Evolutionary conservation across 148 eudicot species (phyloP).

Genomic region (Diospyros kaki): DNA sequence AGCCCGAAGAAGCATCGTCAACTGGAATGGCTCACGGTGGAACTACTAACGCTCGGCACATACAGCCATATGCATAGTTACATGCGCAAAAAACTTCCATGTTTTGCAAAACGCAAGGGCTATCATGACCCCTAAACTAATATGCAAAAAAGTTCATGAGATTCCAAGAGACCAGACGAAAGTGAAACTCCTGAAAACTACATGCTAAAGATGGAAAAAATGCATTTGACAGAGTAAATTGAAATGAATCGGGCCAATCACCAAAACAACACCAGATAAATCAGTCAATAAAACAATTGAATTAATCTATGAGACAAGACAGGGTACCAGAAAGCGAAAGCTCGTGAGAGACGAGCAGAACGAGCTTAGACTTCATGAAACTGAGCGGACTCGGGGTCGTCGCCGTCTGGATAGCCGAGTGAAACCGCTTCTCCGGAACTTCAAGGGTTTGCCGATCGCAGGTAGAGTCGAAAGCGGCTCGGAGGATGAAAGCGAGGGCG

Average conservation of each 20-base stretch:
- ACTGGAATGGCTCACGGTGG: not conserved
- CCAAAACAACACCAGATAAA: not conserved
- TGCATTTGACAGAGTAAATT: too few species aligned
- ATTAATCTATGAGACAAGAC: not conserved
- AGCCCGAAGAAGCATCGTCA: not conserved
- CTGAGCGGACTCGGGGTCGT: constrained; percentile 43
- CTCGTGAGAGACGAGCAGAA: constrained; percentile 85
- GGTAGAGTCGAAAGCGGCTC: constrained; percentile 53
- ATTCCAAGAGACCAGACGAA: not conserved
- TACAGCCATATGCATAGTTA: not conserved
- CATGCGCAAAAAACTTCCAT: not conserved
- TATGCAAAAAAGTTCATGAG: not conserved
- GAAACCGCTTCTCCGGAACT: constrained; percentile 18
- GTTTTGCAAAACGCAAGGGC: not conserved
- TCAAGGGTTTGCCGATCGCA: constrained; percentile 18
- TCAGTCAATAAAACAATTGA: not conserved
- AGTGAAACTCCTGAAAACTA: not conserved
- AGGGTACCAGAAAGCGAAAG: constrained; percentile 85
- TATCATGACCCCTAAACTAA: too few species aligned
- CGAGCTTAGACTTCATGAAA: constrained; percentile 95
- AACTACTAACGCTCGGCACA: not conserved
- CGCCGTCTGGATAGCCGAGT: not conserved
- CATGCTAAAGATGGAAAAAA: not conserved
- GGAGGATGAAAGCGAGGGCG: constrained; percentile 53
- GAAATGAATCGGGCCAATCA: not conserved